Evolutionary conservation across 345 rosid genomes (phyloP).

Genomic region (Syzygium aromaticum): DNA sequence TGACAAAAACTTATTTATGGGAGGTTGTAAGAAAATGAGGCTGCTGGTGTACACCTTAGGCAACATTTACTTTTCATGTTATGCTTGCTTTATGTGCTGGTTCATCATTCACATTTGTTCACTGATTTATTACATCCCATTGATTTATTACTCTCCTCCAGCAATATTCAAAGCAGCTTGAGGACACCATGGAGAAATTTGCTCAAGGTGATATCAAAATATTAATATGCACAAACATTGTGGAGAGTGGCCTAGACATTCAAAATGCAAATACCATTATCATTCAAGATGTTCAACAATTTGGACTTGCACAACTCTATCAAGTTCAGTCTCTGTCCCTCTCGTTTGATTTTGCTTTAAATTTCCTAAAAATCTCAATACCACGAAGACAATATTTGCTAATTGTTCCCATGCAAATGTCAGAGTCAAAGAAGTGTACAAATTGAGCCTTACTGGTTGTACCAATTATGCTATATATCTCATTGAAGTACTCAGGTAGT

Average conservation of each 20-base stretch:
- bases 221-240: constrained; percentile 86
- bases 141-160: constrained; percentile 5
- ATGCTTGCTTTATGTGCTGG: neutral
- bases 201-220: constrained; percentile 71
- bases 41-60: neutral
- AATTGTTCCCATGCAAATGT: neutral
- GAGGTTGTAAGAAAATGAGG: neutral
- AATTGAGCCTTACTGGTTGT: neutral
- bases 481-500: neutral
- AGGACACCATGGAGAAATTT: constrained; percentile 93
- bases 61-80: neutral
- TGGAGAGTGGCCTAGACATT: constrained; percentile 97
- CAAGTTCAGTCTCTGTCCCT: constrained; percentile 42
- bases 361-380: neutral
- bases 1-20: neutral
- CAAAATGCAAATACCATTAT: constrained; percentile 93
- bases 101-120: neutral
- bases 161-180: constrained; percentile 90
- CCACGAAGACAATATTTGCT: neutral
- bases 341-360: neutral
- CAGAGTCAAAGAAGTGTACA: neutral
- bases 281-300: constrained; percentile 92
- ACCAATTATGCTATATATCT: neutral
- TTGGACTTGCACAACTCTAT: constrained; percentile 92
- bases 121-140: neutral